phyloP scores from a whole-genome alignment of 2,329 filamentous ascomycete species.

The Verticillium klebahnii region DNA sequence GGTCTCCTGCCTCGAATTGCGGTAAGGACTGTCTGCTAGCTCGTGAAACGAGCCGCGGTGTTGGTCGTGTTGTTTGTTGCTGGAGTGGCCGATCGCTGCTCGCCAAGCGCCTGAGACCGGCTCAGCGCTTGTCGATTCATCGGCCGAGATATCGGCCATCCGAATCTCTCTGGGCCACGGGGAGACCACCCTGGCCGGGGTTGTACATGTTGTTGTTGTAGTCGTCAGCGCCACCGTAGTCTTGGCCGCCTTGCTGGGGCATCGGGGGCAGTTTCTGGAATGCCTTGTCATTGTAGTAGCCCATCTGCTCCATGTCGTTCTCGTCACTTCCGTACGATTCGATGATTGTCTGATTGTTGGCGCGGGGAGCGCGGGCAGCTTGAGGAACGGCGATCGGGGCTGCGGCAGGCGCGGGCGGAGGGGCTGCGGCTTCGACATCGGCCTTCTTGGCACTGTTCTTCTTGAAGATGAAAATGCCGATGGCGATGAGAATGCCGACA shows the following conservation, averaged over 20 bases:
- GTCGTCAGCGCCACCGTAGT: not conserved
- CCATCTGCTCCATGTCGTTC: constrained; percentile 2
- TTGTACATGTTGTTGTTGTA: not conserved
- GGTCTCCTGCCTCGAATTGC: not conserved
- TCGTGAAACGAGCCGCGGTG: not conserved
- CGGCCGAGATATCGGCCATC: constrained; percentile 8
- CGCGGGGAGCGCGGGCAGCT: not conserved
- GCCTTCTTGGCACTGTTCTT: not conserved
- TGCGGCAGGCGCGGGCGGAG: not conserved
- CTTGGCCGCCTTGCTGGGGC: not conserved
- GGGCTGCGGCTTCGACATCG: not conserved
- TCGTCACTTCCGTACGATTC: not conserved
- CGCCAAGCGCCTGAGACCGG: not conserved
- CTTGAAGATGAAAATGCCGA: constrained; percentile 1
- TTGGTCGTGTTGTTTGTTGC: not conserved
- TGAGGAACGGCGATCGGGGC: not conserved
- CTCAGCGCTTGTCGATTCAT: not conserved
- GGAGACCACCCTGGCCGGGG: constrained; percentile 4
- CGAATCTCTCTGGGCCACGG: constrained; percentile 8
- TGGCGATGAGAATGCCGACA: constrained; percentile 1
- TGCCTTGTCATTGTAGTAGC: constrained; percentile 4
- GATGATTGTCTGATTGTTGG: constrained; percentile 2
- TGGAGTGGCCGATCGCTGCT: not conserved
- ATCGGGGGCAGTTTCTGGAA: constrained; percentile 2
- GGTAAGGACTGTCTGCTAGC: not conserved